Evolutionary conservation across 2,329 filamentous ascomycete genomes (phyloP).

Genomic region (Furcasterigmium sp.): DNA sequence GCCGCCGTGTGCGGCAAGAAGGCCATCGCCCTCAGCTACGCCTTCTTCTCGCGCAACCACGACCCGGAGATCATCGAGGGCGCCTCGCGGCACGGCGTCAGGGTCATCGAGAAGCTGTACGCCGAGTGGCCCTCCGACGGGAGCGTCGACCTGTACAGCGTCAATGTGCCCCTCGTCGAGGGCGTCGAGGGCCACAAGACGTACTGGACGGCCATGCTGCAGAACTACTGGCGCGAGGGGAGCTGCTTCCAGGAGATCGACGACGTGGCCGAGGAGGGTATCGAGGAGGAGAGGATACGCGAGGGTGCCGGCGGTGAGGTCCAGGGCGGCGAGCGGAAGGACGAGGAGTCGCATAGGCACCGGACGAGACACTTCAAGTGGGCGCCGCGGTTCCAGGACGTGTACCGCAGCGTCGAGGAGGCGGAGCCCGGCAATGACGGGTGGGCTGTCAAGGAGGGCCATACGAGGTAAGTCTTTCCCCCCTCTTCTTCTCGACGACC

Average conservation of each 20-base stretch:
- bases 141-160: slow-evolving; percentile 76
- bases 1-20: slow-evolving; percentile 64
- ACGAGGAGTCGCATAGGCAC: slow-evolving; percentile 36
- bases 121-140: slow-evolving; percentile 64
- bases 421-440: slow-evolving; percentile 81
- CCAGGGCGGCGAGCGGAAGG: slow-evolving; percentile 21
- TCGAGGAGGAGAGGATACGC: slow-evolving; percentile 70
- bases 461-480: slow-evolving; percentile 63
- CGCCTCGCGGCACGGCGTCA: slow-evolving; percentile 68
- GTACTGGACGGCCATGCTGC: slow-evolving; percentile 79
- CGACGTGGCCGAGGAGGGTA: slow-evolving; percentile 56
- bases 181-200: slow-evolving; percentile 68
- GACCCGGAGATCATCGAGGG: slow-evolving; percentile 75
- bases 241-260: slow-evolving; percentile 83
- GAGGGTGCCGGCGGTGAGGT: slow-evolving; percentile 49
- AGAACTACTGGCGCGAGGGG: slow-evolving; percentile 84
- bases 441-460: slow-evolving; percentile 83
- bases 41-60: slow-evolving; percentile 82
- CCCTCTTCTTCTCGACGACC: slow-evolving; percentile 1
- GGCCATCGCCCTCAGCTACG: slow-evolving; percentile 81
- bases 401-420: slow-evolving; percentile 80
- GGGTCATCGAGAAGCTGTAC: slow-evolving; percentile 73
- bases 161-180: slow-evolving; percentile 84
- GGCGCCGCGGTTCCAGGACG: slow-evolving; percentile 81
- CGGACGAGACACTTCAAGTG: slow-evolving; percentile 90